phyloP scores from a whole-genome alignment of 202 grass and related monocot genomes.

The Zoysia matrella region DNA sequence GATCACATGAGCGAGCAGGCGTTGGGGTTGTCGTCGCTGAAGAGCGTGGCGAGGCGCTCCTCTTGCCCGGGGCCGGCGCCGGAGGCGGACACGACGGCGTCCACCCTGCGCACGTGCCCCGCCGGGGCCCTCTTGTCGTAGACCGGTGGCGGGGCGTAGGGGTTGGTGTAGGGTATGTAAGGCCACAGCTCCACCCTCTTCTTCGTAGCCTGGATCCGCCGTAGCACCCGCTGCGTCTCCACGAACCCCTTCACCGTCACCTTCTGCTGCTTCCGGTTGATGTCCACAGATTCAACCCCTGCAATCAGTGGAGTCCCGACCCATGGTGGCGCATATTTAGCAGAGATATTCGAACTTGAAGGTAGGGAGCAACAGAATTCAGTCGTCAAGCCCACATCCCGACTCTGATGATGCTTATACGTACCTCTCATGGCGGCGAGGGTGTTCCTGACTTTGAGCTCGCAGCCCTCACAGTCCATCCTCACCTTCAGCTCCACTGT shows the following conservation, averaged over 20 bases:
- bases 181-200: constrained; percentile 86
- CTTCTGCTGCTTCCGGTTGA: constrained; percentile 80
- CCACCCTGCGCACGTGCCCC: constrained; percentile 71
- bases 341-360: no score
- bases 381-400: background rate
- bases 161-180: constrained; percentile 81
- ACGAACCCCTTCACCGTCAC: constrained; percentile 77
- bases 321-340: no score
- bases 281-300: constrained; percentile 81
- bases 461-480: constrained; percentile 94
- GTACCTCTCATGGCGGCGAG: constrained; percentile 74
- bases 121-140: constrained; percentile 89
- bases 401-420: background rate
- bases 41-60: no score
- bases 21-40: no score
- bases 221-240: constrained; percentile 63
- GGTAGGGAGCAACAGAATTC: background rate
- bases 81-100: constrained; percentile 45
- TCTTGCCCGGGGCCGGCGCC: background rate
- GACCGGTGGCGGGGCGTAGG: constrained; percentile 52
- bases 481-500: constrained; percentile 83
- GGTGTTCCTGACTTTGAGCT: constrained; percentile 78
- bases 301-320: no score
- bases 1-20: no score
- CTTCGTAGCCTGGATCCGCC: constrained; percentile 55